Evolutionary conservation across 2,329 filamentous ascomycete species (phyloP).

Genomic region (Microascus cirrosus): DNA sequence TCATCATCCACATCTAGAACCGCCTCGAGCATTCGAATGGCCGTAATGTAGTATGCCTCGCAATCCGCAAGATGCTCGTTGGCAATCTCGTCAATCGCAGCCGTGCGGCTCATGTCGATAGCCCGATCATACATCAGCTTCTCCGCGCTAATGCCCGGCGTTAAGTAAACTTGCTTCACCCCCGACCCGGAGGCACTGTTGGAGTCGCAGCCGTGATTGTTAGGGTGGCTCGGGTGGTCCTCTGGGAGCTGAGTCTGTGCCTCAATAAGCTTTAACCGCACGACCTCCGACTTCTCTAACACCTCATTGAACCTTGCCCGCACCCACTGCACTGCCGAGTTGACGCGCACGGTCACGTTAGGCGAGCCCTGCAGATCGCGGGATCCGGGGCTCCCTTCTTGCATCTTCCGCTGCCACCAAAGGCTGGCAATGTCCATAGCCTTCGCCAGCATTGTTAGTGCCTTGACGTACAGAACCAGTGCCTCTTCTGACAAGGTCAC

Average conservation of each 20-base stretch:
- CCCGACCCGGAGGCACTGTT: conserved; percentile 48
- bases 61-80: conserved; percentile 80
- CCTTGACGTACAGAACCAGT: conserved; percentile 91
- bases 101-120: conserved; percentile 88
- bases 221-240: conserved; percentile 78
- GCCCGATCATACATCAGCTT: conserved; percentile 97
- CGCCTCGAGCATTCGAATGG: conserved; percentile 89
- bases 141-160: conserved; percentile 83
- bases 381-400: conserved; percentile 36
- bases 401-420: conserved; percentile 79
- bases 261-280: conserved; percentile 77
- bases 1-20: conserved; percentile 73
- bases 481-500: conserved; percentile 88
- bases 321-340: conserved; percentile 92
- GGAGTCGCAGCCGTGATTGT: conserved; percentile 52
- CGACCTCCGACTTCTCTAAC: conserved; percentile 88
- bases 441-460: conserved; percentile 77
- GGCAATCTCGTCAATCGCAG: conserved; percentile 91
- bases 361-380: conserved; percentile 25
- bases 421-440: conserved; percentile 89
- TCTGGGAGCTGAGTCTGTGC: conserved; percentile 74
- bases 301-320: conserved; percentile 93
- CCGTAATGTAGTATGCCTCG: conserved; percentile 86
- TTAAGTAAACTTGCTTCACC: conserved; percentile 71
- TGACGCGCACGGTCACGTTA: conserved; percentile 60